Evolutionary conservation across 169 alveolate genomes (phyloP).

Genomic region (Plasmodium vinckei): DNA sequence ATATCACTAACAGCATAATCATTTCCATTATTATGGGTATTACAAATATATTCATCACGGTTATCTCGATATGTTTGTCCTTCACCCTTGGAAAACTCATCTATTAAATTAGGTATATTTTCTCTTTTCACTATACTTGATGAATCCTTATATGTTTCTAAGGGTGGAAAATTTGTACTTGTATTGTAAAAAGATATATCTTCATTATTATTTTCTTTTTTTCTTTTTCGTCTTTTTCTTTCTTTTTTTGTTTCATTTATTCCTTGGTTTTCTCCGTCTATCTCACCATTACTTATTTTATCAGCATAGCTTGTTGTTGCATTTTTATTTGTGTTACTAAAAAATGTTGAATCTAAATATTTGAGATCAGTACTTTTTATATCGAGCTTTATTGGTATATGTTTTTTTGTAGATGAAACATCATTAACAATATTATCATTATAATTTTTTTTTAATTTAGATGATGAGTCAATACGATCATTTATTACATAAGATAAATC

Average conservation of each 20-base stretch:
- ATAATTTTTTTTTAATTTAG: constrained; percentile 40
- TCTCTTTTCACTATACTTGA: too few species aligned
- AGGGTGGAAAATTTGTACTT: too few species aligned
- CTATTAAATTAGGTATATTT: too few species aligned
- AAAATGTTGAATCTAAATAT: constrained; percentile 21
- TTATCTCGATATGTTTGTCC: too few species aligned
- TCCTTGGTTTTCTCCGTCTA: constrained; percentile 20
- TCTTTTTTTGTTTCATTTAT: constrained; percentile 31
- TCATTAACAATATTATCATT: constrained; percentile 34
- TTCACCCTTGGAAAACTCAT: too few species aligned
- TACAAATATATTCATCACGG: too few species aligned
- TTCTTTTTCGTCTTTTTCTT: constrained; percentile 25
- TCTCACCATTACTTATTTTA: not conserved
- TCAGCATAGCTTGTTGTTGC: constrained; percentile 1
- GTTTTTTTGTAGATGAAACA: constrained; percentile 20
- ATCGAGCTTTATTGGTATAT: constrained; percentile 37
- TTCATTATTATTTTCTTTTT: not conserved
- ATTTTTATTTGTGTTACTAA: constrained; percentile 19
- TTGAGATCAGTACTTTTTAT: constrained; percentile 34
- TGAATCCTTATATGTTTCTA: too few species aligned
- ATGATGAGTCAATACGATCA: constrained; percentile 39
- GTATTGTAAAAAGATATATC: too few species aligned
- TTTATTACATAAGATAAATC: constrained; percentile 47
- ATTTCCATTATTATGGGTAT: too few species aligned
- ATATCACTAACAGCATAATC: too few species aligned